phyloP scores from a whole-genome alignment of 306 rosid genomes.

The Trifolium dubium region DNA sequence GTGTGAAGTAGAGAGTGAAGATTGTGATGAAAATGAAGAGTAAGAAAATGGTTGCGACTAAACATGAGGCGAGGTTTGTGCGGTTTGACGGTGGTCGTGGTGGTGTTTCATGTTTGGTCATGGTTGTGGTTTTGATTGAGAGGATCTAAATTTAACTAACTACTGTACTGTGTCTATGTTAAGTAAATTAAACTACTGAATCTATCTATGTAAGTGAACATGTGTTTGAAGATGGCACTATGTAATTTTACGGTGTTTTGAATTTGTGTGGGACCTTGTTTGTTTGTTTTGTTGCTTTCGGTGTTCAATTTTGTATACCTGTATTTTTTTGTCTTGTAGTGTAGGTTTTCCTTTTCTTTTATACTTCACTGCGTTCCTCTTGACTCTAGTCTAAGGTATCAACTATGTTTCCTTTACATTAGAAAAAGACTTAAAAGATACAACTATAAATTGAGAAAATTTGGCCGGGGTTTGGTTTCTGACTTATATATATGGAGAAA shows the following conservation, averaged over 20 bases:
- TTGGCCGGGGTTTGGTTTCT: too few species aligned
- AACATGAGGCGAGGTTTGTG: constrained; percentile 89
- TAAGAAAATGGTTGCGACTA: constrained; percentile 79
- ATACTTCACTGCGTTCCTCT: not conserved
- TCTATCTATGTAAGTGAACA: constrained; percentile 1
- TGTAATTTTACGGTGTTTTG: not conserved
- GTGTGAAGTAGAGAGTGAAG: constrained; percentile 70
- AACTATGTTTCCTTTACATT: not conserved
- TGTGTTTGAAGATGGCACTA: not conserved
- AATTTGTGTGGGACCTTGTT: not conserved
- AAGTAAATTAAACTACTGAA: not conserved
- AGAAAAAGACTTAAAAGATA: too few species aligned
- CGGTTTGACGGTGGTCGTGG: constrained; percentile 58
- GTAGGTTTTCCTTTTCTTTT: not conserved
- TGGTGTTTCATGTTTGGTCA: constrained; percentile 60
- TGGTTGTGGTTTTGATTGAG: constrained; percentile 10
- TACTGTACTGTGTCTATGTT: not conserved
- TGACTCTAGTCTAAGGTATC: not conserved
- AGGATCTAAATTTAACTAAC: not conserved
- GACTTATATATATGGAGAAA: too few species aligned
- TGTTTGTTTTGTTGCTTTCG: constrained; percentile 24
- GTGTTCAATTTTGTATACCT: not conserved
- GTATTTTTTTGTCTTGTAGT: not conserved
- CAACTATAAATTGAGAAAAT: too few species aligned
- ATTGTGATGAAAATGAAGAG: constrained; percentile 58